Evolutionary conservation across 2,329 filamentous ascomycete species (phyloP).

Genomic region (Aspergillus brasiliensis): DNA sequence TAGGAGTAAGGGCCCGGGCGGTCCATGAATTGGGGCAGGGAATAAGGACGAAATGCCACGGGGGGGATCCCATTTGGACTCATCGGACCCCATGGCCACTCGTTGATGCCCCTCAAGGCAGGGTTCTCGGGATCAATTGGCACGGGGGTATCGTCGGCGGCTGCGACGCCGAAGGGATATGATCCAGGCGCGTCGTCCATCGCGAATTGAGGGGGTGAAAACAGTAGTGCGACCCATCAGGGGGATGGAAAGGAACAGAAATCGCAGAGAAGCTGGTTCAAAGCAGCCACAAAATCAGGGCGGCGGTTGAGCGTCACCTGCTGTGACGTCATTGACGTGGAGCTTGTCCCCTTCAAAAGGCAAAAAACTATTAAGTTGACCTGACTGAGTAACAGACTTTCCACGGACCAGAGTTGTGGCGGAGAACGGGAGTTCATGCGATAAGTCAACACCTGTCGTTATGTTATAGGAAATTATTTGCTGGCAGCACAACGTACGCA

Average conservation of each 20-base stretch:
- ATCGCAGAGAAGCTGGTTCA: background rate
- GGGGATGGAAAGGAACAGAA: background rate
- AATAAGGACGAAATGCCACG: constrained; percentile 13
- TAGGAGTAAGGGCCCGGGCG: background rate
- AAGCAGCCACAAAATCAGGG: background rate
- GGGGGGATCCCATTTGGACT: constrained; percentile 3
- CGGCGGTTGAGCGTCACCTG: background rate
- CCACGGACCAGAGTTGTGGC: background rate
- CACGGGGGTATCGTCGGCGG: background rate
- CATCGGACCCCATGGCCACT: constrained; percentile 17
- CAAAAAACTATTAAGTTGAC: no score
- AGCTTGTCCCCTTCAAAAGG: background rate
- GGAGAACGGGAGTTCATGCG: background rate
- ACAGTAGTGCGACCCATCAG: background rate
- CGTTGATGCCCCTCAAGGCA: background rate
- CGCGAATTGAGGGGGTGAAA: background rate
- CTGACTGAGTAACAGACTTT: background rate
- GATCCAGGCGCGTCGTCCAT: constrained; percentile 1
- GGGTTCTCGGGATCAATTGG: background rate
- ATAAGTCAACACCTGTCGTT: background rate
- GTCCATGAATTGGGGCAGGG: constrained; percentile 3
- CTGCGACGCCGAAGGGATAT: background rate
- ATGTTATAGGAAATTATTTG: background rate
- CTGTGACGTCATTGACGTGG: background rate
- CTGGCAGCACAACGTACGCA: background rate